Evolutionary conservation across 2,329 filamentous ascomycete genomes (phyloP).

Genomic region (Endoconidiophora laricicola): DNA sequence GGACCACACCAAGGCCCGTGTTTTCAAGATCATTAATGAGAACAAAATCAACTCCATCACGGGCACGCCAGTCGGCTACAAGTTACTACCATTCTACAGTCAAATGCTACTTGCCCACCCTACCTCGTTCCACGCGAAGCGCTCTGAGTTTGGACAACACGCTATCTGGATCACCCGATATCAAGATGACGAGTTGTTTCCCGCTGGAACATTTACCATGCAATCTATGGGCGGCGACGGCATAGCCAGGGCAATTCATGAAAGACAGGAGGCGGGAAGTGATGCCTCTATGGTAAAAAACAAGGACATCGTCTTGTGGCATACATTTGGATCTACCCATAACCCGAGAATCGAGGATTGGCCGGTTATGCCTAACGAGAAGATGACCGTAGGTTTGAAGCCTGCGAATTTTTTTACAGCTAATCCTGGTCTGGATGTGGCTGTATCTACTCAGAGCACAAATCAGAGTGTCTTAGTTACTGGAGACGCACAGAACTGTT

Average conservation of each 20-base stretch:
- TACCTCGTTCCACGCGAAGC: slow-evolving; percentile 23
- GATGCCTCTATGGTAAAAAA: slow-evolving; percentile 28
- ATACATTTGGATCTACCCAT: slow-evolving; percentile 45
- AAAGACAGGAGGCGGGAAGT: slow-evolving; percentile 19
- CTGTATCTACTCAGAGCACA: slow-evolving; percentile 22
- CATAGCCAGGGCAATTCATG: slow-evolving; percentile 25
- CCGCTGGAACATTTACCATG: slow-evolving; percentile 28
- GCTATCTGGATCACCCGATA: slow-evolving; percentile 30
- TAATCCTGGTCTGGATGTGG: slow-evolving; percentile 34
- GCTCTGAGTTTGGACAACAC: slow-evolving; percentile 28
- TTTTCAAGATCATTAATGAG: slow-evolving; percentile 33
- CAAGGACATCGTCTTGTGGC: slow-evolving; percentile 39
- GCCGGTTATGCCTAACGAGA: slow-evolving; percentile 51
- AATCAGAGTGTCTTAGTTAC: slow-evolving; percentile 20
- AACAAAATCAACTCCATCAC: slow-evolving; percentile 25
- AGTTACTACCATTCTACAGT: slow-evolving; percentile 29
- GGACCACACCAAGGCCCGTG: slow-evolving; percentile 30
- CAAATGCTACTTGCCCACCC: slow-evolving; percentile 27
- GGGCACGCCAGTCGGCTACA: slow-evolving; percentile 29
- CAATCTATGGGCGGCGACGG: slow-evolving; percentile 29
- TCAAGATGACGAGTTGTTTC: slow-evolving; percentile 26
- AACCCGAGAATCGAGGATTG: slow-evolving; percentile 50
- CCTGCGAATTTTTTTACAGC: slow-evolving; percentile 36
- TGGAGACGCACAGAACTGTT: not conserved
- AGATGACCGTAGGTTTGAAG: slow-evolving; percentile 32